Evolutionary conservation across 169 alveolate species (phyloP), one percentile per base, ranked within the genome.

Genomic region (Cryptosporidium canis): DNA sequence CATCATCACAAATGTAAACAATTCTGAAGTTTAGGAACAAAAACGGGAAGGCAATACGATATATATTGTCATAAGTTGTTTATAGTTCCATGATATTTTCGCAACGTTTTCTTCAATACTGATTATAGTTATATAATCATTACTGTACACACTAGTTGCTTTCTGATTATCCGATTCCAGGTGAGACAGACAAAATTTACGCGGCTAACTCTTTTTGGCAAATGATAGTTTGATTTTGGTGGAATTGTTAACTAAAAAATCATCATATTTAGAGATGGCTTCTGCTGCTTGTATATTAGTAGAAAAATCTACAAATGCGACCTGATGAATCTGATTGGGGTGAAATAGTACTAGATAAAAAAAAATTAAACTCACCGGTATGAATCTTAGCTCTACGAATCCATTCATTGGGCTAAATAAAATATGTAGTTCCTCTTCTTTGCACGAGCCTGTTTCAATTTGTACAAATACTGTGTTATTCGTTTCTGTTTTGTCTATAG

Each of bases 121-220:
- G 63, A 61, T 58, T 61, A 31, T 61, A 4, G 12, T 12, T 18
- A 27, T 27, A 31, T 45, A 77, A 43, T 44, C 63, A 58, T 31
- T 77, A 77, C 58, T 44, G 87, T 77, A 77, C 87, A 77, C 87
- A 77, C 87, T 51, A 39, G 87, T 77, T 77, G 87, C 87, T 29
- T 21, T 7, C 16, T 43, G 41, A 65, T 9, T 24, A 5, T 24
- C 56, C 68, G 9, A 61, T 27, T 18, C n/a, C 4, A 35, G 33
- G 7, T 51, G 63, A 61, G 68, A 61, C 68, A 61, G 16, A n/a
- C n/a, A n/a, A 27, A 31, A 11, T 24, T 7, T 16, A 44, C 27
- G 68, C 83, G 55, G 39, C 11, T 58, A 31, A 6, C 58, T 61
- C 44, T 77, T 77, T 56, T 72, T 56, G 14, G 87, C 55, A 37